Evolutionary conservation across 371 early-diverging fungal species (phyloP).

Genomic region (Zychaea mexicana): DNA sequence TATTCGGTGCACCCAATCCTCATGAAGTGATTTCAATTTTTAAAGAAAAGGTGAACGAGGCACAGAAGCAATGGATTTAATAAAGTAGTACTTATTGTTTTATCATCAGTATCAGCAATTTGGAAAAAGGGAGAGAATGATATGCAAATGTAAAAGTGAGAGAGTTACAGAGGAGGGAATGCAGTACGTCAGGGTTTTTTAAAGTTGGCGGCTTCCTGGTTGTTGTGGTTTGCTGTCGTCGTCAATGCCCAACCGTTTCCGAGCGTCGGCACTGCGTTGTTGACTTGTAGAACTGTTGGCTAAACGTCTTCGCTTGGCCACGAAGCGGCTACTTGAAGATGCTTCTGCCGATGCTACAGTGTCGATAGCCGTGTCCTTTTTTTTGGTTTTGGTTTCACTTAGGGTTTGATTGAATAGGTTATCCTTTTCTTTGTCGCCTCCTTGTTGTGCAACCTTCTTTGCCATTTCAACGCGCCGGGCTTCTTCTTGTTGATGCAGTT

Average conservation of each 20-base stretch:
- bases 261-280: background rate
- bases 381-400: background rate
- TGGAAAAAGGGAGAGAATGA: no score
- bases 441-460: background rate
- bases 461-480: conserved; percentile 2
- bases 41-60: conserved; percentile 63
- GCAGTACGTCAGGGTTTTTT: background rate
- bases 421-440: background rate
- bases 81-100: no score
- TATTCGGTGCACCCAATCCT: conserved; percentile 86
- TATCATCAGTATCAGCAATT: background rate
- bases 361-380: background rate
- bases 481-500: conserved; percentile 6
- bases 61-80: conserved; percentile 36
- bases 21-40: conserved; percentile 72
- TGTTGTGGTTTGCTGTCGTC: background rate
- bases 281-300: background rate
- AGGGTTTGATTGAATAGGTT: background rate
- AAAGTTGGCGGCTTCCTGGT: background rate
- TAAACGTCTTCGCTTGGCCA: background rate
- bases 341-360: background rate
- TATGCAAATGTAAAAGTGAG: no score
- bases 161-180: no score
- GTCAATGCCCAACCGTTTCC: background rate
- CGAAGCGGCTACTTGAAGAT: background rate